Evolutionary conservation across 2,329 filamentous ascomycete genomes (phyloP), one percentile per base, ranked within the genome.

Genomic region (Paecilomyces formosus): DNA sequence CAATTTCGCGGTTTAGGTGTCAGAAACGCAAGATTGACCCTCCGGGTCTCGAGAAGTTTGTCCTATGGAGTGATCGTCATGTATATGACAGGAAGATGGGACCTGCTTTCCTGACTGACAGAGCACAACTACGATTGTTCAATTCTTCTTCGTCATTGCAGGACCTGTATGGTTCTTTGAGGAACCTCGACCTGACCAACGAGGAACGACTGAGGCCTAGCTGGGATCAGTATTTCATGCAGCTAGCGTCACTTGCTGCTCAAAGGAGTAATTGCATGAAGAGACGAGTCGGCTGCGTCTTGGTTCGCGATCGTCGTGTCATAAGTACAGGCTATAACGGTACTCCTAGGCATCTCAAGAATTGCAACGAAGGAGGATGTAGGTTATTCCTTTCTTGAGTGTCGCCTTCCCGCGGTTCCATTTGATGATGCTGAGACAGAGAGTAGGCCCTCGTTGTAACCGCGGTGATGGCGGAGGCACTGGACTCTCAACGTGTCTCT

Each of bases 201-300:
- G 83, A 88, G 33, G 84, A 89, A 66, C 88, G 94, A 1, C 81
- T 99, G 35, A 86, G 94, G 1, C 94, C 94, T 0, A 87, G 85
- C 54, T 99, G 94, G 94, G 94, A 99, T 75, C 87, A 89, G 68
- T 99, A 99, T 78, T 99, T 99, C 72, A 99, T 99, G 94, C 86
- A 90, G 49, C 81, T 99, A n/a, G 92, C 94, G 4, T 91, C 89
- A 33, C 85, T 99, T 54, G 94, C 94, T 7, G 90, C 93, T 0
- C 88, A 91, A 65, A 85, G 94, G 63, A 91, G 88, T 70, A 99
- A 99, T 75, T 99, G 94, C 79, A 99, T 99, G 94, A 97, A 97
- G 78, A 84, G 94, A 30, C 86, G 93, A 63, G 94, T 99, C 1
- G 94, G 94, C 7, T 97, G 92, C 76, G 94, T 97, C 6, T 82